A percentile compares a stretch with the other conserved stretches of the same genome.
phyloP scores from a whole-genome alignment of 257 asterid genomes.

The Echites panduratus region DNA sequence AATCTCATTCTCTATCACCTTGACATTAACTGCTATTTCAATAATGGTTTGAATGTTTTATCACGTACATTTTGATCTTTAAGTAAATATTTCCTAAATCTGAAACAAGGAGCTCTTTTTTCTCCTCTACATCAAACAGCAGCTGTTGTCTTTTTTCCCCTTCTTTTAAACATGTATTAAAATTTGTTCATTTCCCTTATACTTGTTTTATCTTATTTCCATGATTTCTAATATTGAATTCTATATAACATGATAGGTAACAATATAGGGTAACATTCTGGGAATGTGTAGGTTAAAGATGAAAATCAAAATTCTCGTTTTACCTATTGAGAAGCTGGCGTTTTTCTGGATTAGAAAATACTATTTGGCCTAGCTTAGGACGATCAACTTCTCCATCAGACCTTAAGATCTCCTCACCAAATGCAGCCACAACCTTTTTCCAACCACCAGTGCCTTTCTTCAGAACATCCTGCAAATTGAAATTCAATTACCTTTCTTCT shows the following conservation, averaged over 20 bases:
- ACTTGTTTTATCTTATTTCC: not conserved
- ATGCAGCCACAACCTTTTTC: slow-evolving; percentile 75
- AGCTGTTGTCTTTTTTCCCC: not conserved
- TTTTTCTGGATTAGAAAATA: slow-evolving; percentile 61
- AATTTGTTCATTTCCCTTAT: not conserved
- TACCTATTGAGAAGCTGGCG: slow-evolving; percentile 91
- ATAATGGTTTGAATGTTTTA: not conserved
- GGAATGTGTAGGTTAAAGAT: not conserved
- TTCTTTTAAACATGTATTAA: not conserved
- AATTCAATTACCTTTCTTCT: not conserved
- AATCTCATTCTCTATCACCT: not conserved
- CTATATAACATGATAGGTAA: not conserved
- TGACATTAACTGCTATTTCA: not conserved
- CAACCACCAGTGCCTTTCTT: slow-evolving; percentile 86
- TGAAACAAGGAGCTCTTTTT: not conserved
- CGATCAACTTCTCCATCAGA: slow-evolving; percentile 82
- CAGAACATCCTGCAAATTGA: slow-evolving; percentile 44
- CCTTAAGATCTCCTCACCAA: slow-evolving; percentile 68
- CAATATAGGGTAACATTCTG: not conserved
- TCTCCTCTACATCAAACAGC: not conserved
- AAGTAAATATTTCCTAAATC: not conserved
- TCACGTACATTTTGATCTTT: not conserved
- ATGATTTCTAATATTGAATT: not conserved
- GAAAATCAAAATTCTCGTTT: not conserved
- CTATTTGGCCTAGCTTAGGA: slow-evolving; percentile 71